phyloP scores from a whole-genome alignment of 345 rosid genomes.

The Rhodamnia rubescens region DNA sequence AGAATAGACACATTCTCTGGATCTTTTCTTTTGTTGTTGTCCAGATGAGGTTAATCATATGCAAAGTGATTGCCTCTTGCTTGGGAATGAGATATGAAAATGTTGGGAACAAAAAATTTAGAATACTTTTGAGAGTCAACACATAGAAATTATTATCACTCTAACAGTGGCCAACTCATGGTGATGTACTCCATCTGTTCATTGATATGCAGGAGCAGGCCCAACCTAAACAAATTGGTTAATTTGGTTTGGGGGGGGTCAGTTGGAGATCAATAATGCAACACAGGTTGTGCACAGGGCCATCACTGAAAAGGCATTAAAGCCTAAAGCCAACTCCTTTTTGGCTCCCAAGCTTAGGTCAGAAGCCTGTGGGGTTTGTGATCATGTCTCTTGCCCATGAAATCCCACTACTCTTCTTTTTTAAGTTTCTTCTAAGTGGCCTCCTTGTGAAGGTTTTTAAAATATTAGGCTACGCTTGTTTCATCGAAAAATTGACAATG shows the following conservation, averaged over 20 bases:
- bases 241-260: neutral
- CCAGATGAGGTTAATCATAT: neutral
- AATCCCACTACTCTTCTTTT: neutral
- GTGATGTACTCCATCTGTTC: neutral
- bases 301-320: neutral
- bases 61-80: neutral
- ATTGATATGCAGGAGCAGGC: neutral
- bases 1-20: neutral
- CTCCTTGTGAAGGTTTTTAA: too few relatives aligned
- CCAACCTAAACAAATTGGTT: neutral
- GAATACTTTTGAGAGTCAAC: neutral
- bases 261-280: neutral
- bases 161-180: neutral
- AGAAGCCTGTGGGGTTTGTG: neutral
- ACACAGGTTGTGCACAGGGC: neutral
- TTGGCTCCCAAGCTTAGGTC: neutral
- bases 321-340: neutral
- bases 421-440: neutral
- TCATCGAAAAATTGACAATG: too few relatives aligned
- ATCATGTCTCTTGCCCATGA: neutral
- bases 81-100: neutral
- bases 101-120: neutral
- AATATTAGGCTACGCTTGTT: too few relatives aligned
- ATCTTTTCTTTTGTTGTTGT: neutral
- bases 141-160: neutral